phyloP scores from a whole-genome alignment of 306 rosid species.

The Corylus avellana region DNA sequence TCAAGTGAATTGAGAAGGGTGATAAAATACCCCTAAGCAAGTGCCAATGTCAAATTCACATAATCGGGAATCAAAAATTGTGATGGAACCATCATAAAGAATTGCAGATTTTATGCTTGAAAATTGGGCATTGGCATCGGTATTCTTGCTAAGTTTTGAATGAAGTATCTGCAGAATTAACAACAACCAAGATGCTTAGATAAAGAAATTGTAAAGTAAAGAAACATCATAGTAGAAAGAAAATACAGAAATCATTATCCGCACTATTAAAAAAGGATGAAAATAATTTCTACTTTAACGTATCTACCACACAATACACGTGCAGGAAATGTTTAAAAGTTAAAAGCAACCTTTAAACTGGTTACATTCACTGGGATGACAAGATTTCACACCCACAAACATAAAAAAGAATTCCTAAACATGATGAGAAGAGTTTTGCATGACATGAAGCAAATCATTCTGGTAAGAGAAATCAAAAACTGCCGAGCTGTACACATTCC shows the following conservation, averaged over 20 bases:
- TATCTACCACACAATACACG: neutral
- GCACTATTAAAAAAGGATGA: neutral
- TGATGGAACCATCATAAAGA: slow-evolving; percentile 91
- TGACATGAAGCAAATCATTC: neutral
- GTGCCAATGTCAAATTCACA: slow-evolving; percentile 89
- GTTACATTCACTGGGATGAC: neutral
- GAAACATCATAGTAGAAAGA: neutral
- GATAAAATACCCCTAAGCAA: slow-evolving; percentile 83
- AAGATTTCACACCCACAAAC: neutral
- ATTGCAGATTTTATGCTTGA: slow-evolving; percentile 52
- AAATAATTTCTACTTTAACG: neutral
- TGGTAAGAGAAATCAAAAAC: neutral
- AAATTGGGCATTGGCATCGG: slow-evolving; percentile 33
- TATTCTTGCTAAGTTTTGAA: slow-evolving; percentile 60
- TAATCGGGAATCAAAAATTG: slow-evolving; percentile 63
- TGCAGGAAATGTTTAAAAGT: neutral
- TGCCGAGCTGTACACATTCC: neutral
- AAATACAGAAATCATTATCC: neutral
- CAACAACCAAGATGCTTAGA: slow-evolving; percentile 22
- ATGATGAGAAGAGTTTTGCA: neutral
- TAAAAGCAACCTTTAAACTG: slow-evolving; percentile 5
- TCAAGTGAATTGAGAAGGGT: slow-evolving; percentile 7
- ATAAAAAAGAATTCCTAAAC: neutral
- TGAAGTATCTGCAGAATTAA: slow-evolving; percentile 64
- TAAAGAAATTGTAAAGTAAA: slow-evolving; percentile 16